Conservation (phyloP, 371 early-diverging fungal genomes). For the Smittium culicis region DNA sequence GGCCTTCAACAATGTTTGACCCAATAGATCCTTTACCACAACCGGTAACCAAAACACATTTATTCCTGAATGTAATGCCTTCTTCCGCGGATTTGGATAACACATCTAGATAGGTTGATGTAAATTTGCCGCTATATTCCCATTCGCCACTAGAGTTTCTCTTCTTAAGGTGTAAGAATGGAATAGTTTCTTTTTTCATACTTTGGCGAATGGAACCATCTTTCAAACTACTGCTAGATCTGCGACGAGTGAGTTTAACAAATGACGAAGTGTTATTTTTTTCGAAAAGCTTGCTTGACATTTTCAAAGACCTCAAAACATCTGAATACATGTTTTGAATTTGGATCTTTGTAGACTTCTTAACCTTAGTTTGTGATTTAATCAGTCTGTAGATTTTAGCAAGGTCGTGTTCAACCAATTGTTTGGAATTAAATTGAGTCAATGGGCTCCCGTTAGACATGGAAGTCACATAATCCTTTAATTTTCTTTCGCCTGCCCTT, state of each 20-base stretch:
- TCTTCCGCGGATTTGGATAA: slow-evolving; percentile 52
- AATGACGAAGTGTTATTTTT: slow-evolving; percentile 36
- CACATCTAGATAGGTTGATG: slow-evolving; percentile 56
- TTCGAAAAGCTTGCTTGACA: slow-evolving; percentile 50
- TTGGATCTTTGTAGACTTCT: slow-evolving; percentile 52
- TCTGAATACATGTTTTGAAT: slow-evolving; percentile 57
- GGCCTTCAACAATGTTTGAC: slow-evolving; percentile 67
- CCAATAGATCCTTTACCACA: slow-evolving; percentile 89
- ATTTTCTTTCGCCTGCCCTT: slow-evolving; percentile 42
- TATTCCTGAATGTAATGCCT: slow-evolving; percentile 69
- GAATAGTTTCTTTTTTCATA: slow-evolving; percentile 37
- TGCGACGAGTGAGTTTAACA: slow-evolving; percentile 36
- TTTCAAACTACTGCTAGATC: background rate
- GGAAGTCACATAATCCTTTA: slow-evolving; percentile 28
- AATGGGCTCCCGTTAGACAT: slow-evolving; percentile 49
- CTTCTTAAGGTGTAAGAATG: slow-evolving; percentile 59
- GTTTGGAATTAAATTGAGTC: slow-evolving; percentile 51
- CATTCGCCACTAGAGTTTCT: slow-evolving; percentile 46
- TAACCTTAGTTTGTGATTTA: slow-evolving; percentile 55
- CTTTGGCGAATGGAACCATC: background rate
- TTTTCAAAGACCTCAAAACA: slow-evolving; percentile 55
- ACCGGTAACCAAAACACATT: slow-evolving; percentile 78
- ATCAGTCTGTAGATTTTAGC: slow-evolving; percentile 65
- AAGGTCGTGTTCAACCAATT: slow-evolving; percentile 61
- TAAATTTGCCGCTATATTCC: slow-evolving; percentile 57